Evolutionary conservation across 345 rosid genomes (phyloP).

Genomic region (Salix dunnii): DNA sequence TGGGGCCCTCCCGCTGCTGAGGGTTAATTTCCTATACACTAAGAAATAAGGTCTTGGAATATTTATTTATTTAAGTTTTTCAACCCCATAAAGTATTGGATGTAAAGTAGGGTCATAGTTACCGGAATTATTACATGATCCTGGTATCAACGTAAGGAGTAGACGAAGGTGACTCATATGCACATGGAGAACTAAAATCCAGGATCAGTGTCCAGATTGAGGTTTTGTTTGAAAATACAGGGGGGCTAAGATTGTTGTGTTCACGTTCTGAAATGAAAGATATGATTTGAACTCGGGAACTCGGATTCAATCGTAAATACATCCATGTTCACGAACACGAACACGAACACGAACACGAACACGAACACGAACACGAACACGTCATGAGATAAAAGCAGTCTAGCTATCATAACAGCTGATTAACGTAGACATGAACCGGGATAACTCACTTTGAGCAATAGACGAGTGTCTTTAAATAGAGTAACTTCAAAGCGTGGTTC

Average conservation of each 20-base stretch:
- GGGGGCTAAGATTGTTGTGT: too few species aligned
- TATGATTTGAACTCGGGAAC: too few species aligned
- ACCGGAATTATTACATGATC: background rate
- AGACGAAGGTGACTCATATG: background rate
- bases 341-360: too few species aligned
- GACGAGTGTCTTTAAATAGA: background rate
- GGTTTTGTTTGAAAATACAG: too few species aligned
- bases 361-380: too few species aligned
- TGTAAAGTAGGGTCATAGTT: background rate
- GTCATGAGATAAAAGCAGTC: background rate
- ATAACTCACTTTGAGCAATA: background rate
- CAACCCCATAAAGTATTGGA: background rate
- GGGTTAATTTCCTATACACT: too few species aligned
- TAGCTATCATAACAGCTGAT: background rate
- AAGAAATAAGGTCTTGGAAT: too few species aligned
- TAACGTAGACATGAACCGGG: background rate
- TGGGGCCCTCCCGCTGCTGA: too few species aligned
- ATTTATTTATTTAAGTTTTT: too few species aligned
- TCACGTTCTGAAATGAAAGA: too few species aligned
- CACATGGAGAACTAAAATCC: background rate
- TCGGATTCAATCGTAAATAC: too few species aligned
- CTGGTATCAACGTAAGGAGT: background rate
- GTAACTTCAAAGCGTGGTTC: constrained; percentile 4
- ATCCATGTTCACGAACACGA: too few species aligned
- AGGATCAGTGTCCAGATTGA: background rate